Evolutionary conservation across 2,329 filamentous ascomycete genomes (phyloP).

Genomic region (Phialemonium atrogriseum): DNA sequence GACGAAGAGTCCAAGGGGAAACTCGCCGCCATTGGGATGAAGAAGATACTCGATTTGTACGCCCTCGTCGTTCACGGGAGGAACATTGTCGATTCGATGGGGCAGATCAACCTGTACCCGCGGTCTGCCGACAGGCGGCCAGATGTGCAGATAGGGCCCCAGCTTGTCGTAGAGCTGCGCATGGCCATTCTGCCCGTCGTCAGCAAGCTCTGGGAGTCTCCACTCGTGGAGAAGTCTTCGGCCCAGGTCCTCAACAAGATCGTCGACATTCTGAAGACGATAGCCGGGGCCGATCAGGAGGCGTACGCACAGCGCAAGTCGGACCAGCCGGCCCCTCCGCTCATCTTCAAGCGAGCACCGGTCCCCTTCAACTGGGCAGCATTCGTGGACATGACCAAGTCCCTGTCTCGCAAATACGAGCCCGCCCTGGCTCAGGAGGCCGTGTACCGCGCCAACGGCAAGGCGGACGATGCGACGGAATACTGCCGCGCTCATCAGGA

Average conservation of each 20-base stretch:
- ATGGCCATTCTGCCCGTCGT: constrained; percentile 71
- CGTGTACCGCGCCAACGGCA: constrained; percentile 72
- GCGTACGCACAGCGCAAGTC: constrained; percentile 50
- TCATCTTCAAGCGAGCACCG: constrained; percentile 34
- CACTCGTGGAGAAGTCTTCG: constrained; percentile 72
- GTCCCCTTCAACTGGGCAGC: constrained; percentile 39
- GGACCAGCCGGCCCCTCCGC: constrained; percentile 38
- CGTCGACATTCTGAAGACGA: constrained; percentile 73
- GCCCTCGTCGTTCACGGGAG: constrained; percentile 68
- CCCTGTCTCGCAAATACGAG: constrained; percentile 33
- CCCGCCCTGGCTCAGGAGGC: constrained; percentile 66
- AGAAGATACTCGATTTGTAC: constrained; percentile 80
- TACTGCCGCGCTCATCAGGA: constrained; percentile 63
- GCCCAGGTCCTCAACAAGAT: constrained; percentile 69
- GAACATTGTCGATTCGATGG: constrained; percentile 67
- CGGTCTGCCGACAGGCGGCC: constrained; percentile 32
- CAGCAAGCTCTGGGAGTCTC: constrained; percentile 74
- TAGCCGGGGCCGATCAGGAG: constrained; percentile 73
- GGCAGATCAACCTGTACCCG: constrained; percentile 36
- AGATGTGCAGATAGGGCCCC: constrained; percentile 43
- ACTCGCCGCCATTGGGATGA: constrained; percentile 53
- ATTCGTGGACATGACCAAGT: constrained; percentile 20
- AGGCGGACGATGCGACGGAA: constrained; percentile 50
- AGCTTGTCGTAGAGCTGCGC: constrained; percentile 81
- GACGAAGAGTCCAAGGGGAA: constrained; percentile 38